Base-by-base conservation (phyloP, 2,329 filamentous ascomycete genomes). In the Penicillium sp. region DNA sequence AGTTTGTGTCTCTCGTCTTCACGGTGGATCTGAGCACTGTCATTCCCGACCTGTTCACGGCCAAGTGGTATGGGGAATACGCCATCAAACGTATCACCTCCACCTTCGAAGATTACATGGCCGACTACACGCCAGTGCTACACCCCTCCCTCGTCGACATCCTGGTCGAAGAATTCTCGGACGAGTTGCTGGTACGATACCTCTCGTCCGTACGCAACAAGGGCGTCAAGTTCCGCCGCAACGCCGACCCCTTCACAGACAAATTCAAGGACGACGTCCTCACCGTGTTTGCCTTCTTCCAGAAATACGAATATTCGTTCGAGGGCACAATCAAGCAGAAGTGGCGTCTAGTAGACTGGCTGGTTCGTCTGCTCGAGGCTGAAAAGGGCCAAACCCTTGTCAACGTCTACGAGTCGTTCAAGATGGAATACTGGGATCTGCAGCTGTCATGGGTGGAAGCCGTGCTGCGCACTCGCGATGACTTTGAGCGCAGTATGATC, bases 371-470 rank as follows among this genome's bases (percentile, higher is more conserved):
- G 43, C 74, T 98, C n/a, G 74, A 77, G 33, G 81, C 81, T 3
- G 81, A 84, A 19, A 88, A 93, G 60, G 84, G 83, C 35, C 77
- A 81, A 19, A 75, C 73, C 16, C 75, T 96, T 1, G 81, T 88
- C 11, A 80, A 86, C 36, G 82, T 87, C 1, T 97, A 94, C 59
- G 84, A 84, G 54, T 71, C 74, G 4, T 91, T 98, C 71, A 97
- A 96, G 75, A 72, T 69, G 26, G 77, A 80, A 31, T 96, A 95
- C 66, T 95, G 91, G 87, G 93, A 98, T 68, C 73, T 97, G 62
- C 88, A 94, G 65, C 83, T 97, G 43, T 84, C 83, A 31, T 98
- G 93, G 93, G 89, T 98, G 6, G 94, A 98, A 73, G 85, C 87
- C 5, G 91, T 95, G 33, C 63, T 98, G 49, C 78, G 90, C 52